phyloP scores from a whole-genome alignment of 768 basidiomycete genomes.

The Sarcomyxa edulis region DNA sequence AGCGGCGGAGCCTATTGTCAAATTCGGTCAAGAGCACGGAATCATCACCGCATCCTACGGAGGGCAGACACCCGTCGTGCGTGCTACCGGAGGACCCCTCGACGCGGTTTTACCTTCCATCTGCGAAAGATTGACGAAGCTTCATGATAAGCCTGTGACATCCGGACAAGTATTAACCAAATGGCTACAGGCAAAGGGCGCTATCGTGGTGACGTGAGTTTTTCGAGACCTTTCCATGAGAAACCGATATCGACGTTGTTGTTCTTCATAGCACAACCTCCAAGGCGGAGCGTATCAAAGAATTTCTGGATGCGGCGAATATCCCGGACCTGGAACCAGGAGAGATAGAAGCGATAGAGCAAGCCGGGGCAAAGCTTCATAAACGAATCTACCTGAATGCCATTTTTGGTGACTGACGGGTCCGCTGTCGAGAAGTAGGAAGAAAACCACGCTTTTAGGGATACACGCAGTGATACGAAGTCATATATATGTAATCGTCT shows the following conservation, averaged over 20 bases:
- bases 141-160: constrained; percentile 35
- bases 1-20: constrained; percentile 48
- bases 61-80: constrained; percentile 42
- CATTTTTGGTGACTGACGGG: constrained; percentile 1
- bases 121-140: constrained; percentile 42
- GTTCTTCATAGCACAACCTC: constrained; percentile 35
- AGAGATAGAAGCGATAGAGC: constrained; percentile 58
- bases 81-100: constrained; percentile 50
- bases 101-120: constrained; percentile 48
- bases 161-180: constrained; percentile 62
- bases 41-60: constrained; percentile 68
- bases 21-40: constrained; percentile 47
- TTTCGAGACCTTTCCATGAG: not conserved
- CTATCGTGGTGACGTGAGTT: constrained; percentile 60
- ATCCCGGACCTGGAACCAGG: constrained; percentile 50
- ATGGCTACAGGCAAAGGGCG: constrained; percentile 62
- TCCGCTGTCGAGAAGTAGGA: not conserved
- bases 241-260: not conserved
- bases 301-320: constrained; percentile 32
- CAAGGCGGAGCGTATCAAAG: constrained; percentile 41
- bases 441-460: too few relatives aligned
- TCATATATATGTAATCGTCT: too few relatives aligned
- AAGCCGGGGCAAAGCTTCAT: constrained; percentile 43
- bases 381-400: constrained; percentile 25
- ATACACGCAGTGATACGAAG: too few relatives aligned